Evolutionary conservation across 768 basidiomycete species (phyloP), one percentile per base, ranked within the genome.

Genomic region (Hericium rajendrae): DNA sequence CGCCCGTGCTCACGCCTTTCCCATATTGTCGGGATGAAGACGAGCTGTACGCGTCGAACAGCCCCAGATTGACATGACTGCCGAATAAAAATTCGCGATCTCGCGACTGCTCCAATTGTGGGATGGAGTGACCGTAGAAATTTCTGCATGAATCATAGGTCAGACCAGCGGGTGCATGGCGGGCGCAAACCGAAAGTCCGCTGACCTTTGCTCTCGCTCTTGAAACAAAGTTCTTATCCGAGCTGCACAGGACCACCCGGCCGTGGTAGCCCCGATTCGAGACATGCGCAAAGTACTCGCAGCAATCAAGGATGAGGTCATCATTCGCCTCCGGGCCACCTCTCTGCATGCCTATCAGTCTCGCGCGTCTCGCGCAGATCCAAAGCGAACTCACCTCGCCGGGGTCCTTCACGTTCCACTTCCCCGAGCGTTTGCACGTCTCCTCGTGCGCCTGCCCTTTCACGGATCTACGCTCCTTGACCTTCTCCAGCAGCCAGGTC

Each of bases 231-330:
- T 86, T 85, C 50, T 79, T 83, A 69, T 92, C 90, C 50, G 75
- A 80, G 56, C 81, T 88, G 66, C 84, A 83, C 48, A 90, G 62
- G 54, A 78, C 71, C n/a, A 84, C 84, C 59, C 69, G 48, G 26
- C 56, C 52, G 48, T 37, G 38, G 16, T 52, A 38, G 2, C 51
- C 73, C n/a, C 73, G 71, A 48, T 64, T 69, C 24, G 70, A 73
- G 40, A 62, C 69, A 55, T 64, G 68, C 50, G 59, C 54, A 60
- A 85, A 88, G 67, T 83, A 86, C 62, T 76, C 71, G 64, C 84
- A 86, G 63, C 89, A 92, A 66, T 91, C 91, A 54, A 86, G 69
- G 63, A 93, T 89, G 40, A 86, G 69, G 53, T 75, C 74, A 64
- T 93, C 90, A 63, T 89, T 90, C 26, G 51, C 20, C 46, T 61